Conservation (phyloP, 2,329 filamentous ascomycete species). For the Diaporthe eres region DNA sequence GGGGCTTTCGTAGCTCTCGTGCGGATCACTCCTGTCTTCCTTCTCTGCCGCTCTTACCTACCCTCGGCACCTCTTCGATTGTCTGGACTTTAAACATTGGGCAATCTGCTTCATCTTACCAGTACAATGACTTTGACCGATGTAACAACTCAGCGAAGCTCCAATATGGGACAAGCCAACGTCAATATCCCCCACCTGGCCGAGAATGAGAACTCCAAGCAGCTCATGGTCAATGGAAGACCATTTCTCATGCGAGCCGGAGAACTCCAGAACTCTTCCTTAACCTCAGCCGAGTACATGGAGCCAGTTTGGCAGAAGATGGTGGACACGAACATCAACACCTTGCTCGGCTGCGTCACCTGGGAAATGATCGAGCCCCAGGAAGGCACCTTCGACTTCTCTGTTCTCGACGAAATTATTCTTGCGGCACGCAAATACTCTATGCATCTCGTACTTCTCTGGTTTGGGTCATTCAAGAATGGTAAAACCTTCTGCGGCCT, state of each 20-base stretch:
- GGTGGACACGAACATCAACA: constrained; percentile 48
- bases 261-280: constrained; percentile 51
- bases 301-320: constrained; percentile 45
- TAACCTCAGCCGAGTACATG: constrained; percentile 49
- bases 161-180: neutral
- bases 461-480: constrained; percentile 28
- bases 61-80: neutral
- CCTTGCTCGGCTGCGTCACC: constrained; percentile 48
- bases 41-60: neutral
- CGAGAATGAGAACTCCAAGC: neutral
- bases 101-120: neutral
- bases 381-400: constrained; percentile 49
- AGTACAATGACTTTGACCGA: neutral
- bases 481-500: neutral
- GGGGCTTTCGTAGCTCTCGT: neutral
- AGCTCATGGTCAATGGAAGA: neutral
- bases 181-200: constrained; percentile 2
- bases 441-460: constrained; percentile 22
- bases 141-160: neutral
- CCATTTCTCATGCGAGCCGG: constrained; percentile 51
- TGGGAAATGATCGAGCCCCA: constrained; percentile 52
- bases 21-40: neutral
- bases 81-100: too few species aligned
- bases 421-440: constrained; percentile 38
- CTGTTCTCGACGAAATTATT: constrained; percentile 47